Percentiles rank a stretch among this genome's conserved stretches.
Conservation (phyloP, 2,329 filamentous ascomycete genomes). For the Calycina herbarum region DNA sequence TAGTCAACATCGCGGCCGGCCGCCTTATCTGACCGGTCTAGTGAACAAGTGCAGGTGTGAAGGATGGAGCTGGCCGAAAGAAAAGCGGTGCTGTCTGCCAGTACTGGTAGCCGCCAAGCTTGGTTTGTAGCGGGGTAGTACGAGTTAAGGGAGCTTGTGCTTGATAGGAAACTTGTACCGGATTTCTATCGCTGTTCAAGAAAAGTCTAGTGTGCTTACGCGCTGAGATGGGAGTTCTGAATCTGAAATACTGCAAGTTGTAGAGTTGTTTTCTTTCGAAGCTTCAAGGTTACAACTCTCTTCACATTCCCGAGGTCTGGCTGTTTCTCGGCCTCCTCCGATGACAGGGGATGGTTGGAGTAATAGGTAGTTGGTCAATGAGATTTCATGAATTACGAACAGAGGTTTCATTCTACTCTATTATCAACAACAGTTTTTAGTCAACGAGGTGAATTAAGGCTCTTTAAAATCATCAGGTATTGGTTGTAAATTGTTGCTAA, state of each 20-base stretch:
- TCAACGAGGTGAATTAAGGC: no score
- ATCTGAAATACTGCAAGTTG: no score
- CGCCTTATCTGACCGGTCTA: background rate
- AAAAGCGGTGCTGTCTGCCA: background rate
- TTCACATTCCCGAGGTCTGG: background rate
- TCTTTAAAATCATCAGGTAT: no score
- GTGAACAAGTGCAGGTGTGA: background rate
- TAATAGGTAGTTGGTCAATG: no score
- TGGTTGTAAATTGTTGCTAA: no score
- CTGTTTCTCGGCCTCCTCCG: background rate
- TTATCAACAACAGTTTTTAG: background rate
- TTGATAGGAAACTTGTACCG: background rate
- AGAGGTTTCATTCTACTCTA: background rate
- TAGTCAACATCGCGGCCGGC: background rate
- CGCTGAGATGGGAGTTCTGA: no score
- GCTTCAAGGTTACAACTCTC: no score
- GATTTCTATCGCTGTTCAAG: background rate
- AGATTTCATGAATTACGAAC: background rate
- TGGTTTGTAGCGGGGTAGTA: background rate
- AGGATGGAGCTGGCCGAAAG: background rate
- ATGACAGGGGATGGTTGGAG: background rate
- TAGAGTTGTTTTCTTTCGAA: no score
- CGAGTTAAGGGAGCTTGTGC: background rate
- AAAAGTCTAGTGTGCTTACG: no score
- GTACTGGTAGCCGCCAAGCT: background rate